These are phyloP conservation scores for Gracilaria gracilis DNA, from an alignment of 23 red algal genomes.

Conservation along the genomic window DNA sequence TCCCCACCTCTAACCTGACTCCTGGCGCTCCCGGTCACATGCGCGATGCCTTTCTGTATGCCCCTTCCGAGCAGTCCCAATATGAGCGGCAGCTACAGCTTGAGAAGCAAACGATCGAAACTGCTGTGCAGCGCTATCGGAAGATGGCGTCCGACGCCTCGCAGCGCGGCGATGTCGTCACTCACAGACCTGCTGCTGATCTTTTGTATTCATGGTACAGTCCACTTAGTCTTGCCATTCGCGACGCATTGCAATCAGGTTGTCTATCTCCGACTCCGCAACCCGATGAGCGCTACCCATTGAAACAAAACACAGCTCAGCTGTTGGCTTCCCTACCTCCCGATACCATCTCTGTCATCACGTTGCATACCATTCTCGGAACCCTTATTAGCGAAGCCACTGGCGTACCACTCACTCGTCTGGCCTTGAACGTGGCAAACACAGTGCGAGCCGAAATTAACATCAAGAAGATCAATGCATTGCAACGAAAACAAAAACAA, in stretches of 20 bases:
- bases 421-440: constrained; percentile 60
- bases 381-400: constrained; percentile 45
- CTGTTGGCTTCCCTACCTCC: constrained; percentile 36
- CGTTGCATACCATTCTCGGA: constrained; percentile 74
- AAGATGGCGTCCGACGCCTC: constrained; percentile 52
- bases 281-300: background rate
- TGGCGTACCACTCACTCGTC: constrained; percentile 62
- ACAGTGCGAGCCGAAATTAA: constrained; percentile 82
- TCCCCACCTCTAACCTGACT: background rate
- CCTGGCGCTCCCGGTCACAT: background rate
- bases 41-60: constrained; percentile 28
- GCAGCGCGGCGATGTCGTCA: constrained; percentile 79
- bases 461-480: constrained; percentile 50
- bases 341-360: constrained; percentile 71
- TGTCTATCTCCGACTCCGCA: background rate
- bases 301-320: background rate
- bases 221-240: constrained; percentile 67
- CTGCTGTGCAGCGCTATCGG: constrained; percentile 73
- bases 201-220: constrained; percentile 80
- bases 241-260: background rate
- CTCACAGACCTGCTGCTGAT: constrained; percentile 51
- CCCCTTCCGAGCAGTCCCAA: constrained; percentile 25
- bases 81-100: constrained; percentile 70
- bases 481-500: constrained; percentile 38
- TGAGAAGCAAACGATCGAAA: constrained; percentile 64